Percentiles rank a stretch among this genome's conserved stretches.
Evolutionary conservation across 129 eudicot genomes (phyloP).

Genomic region (Saussurea involucrata): DNA sequence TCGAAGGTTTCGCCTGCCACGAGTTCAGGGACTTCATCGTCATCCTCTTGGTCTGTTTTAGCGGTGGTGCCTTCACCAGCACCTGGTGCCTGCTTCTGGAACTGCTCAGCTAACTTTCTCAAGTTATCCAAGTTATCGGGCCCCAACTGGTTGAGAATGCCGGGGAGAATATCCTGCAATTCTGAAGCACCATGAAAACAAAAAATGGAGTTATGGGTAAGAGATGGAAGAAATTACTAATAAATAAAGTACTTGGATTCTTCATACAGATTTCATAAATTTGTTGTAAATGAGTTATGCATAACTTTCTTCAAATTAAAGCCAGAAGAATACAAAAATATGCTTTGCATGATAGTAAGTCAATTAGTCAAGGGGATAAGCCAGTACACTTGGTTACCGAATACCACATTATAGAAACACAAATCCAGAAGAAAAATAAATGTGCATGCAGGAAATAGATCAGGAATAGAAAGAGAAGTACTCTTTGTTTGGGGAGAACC

Average conservation of each 20-base stretch:
- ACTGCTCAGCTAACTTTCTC: conserved; percentile 75
- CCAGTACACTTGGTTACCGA: background rate
- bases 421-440: background rate
- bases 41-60: conserved; percentile 53
- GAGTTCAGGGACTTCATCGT: conserved; percentile 91
- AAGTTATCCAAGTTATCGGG: conserved; percentile 81
- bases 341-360: background rate
- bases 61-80: conserved; percentile 39
- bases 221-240: background rate
- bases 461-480: conserved; percentile 17
- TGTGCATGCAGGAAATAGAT: background rate
- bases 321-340: background rate
- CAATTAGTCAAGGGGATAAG: background rate
- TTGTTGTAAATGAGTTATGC: background rate
- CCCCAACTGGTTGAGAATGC: conserved; percentile 72
- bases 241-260: background rate
- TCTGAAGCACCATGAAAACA: conserved; percentile 36
- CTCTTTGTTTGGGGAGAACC: conserved; percentile 88
- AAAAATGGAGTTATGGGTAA: background rate
- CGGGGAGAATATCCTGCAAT: conserved; percentile 72
- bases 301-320: background rate
- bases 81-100: conserved; percentile 61
- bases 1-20: conserved; percentile 88
- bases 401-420: background rate
- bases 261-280: background rate